Evolutionary conservation across 306 rosid genomes (phyloP).

Genomic region (Lagenaria siceraria): DNA sequence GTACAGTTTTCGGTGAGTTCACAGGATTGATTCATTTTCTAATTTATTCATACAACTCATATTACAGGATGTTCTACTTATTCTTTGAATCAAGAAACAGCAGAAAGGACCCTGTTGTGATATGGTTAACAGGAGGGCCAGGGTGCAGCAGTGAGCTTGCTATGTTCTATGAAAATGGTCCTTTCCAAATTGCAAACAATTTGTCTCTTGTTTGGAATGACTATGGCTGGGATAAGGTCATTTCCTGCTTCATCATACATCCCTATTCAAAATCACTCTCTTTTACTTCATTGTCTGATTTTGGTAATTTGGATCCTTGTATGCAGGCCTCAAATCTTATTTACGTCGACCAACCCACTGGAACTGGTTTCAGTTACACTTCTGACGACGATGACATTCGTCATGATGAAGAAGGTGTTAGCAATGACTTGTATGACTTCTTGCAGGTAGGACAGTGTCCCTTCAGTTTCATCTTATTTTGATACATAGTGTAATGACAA

Average conservation of each 20-base stretch:
- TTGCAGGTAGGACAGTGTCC: constrained; percentile 48
- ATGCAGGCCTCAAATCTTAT: constrained; percentile 76
- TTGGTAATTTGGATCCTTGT: neutral
- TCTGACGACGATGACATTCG: constrained; percentile 54
- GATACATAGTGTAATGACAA: neutral
- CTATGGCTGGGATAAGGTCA: constrained; percentile 87
- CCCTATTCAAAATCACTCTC: neutral
- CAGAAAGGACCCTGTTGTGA: constrained; percentile 54
- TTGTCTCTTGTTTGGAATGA: constrained; percentile 75
- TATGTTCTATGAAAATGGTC: constrained; percentile 88
- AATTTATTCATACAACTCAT: neutral
- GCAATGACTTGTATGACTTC: constrained; percentile 80
- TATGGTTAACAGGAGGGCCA: constrained; percentile 95
- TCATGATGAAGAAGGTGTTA: constrained; percentile 65
- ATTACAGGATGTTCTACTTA: constrained; percentile 80
- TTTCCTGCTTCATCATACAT: neutral
- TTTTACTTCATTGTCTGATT: neutral
- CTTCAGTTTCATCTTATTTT: neutral
- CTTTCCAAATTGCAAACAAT: constrained; percentile 53
- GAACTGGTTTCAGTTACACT: constrained; percentile 91
- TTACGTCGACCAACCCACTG: constrained; percentile 74
- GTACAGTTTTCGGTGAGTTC: neutral
- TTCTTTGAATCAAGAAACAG: constrained; percentile 76
- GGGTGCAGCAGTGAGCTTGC: constrained; percentile 94
- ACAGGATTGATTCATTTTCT: neutral